A percentile compares a stretch with the other conserved stretches of the same genome.
Conservation (phyloP, 2,329 filamentous ascomycete species). For the Teratosphaeria nubilosa region DNA sequence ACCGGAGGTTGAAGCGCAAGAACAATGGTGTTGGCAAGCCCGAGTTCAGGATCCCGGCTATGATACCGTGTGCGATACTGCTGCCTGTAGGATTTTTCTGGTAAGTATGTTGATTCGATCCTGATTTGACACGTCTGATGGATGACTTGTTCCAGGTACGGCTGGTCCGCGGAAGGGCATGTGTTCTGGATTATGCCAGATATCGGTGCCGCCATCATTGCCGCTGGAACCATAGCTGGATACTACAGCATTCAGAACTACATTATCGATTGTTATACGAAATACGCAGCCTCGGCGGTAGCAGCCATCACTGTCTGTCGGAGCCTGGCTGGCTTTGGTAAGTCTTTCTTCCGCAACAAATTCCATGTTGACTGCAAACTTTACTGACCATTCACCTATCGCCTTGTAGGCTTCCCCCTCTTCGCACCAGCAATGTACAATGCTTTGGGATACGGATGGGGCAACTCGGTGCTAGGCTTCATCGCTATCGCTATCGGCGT, state of each 20-base stretch:
- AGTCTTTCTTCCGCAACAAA: too few species aligned
- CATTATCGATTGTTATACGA: conserved; percentile 43
- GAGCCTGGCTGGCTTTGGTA: conserved; percentile 42
- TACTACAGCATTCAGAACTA: conserved; percentile 49
- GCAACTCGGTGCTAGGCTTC: conserved; percentile 44
- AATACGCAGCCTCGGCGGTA: conserved; percentile 37
- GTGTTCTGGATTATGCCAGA: conserved; percentile 50
- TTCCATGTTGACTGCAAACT: too few species aligned
- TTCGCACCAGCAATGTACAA: conserved; percentile 44
- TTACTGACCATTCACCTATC: not conserved
- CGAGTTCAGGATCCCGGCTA: conserved; percentile 37
- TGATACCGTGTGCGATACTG: conserved; percentile 42
- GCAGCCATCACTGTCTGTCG: conserved; percentile 45
- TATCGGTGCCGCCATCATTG: conserved; percentile 45
- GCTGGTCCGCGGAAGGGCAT: conserved; percentile 38
- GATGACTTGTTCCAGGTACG: conserved; percentile 29
- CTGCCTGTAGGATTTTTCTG: conserved; percentile 45
- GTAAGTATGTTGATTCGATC: conserved; percentile 1
- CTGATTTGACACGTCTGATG: not conserved
- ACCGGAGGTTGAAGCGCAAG: conserved; percentile 15
- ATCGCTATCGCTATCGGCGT: conserved; percentile 42
- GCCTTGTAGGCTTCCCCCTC: conserved; percentile 43
- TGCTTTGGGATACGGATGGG: conserved; percentile 37
- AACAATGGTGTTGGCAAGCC: conserved; percentile 25
- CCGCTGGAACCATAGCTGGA: conserved; percentile 39